A percentile compares a stretch with the other conserved stretches of the same genome.
Evolutionary conservation across 2,329 filamentous ascomycete genomes (phyloP).

Genomic region (Neopestalotiopsis sp.): DNA sequence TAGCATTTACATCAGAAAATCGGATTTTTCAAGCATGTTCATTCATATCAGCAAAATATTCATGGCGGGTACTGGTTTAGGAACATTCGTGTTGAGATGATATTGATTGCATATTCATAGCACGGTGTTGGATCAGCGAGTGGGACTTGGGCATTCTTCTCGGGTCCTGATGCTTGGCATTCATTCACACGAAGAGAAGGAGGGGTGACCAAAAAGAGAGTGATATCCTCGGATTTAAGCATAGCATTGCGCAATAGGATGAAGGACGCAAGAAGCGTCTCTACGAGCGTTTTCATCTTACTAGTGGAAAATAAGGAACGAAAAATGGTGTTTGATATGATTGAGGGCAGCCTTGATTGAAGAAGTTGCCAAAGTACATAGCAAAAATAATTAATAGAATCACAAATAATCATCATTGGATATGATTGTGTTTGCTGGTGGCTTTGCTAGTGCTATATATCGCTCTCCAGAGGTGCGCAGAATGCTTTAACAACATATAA

Average conservation of each 20-base stretch:
- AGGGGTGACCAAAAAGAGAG: neutral
- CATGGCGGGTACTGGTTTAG: slow-evolving; percentile 3
- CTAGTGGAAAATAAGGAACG: neutral
- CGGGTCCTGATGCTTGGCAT: neutral
- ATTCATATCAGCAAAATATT: slow-evolving; percentile 10
- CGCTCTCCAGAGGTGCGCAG: too few relatives aligned
- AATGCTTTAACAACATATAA: too few relatives aligned
- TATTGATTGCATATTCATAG: neutral
- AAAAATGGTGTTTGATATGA: neutral
- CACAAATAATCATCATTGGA: neutral
- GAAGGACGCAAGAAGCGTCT: too few relatives aligned
- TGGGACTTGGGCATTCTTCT: slow-evolving; percentile 1
- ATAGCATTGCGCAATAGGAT: too few relatives aligned
- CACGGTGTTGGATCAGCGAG: slow-evolving; percentile 10
- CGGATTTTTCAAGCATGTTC: neutral
- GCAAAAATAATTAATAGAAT: neutral
- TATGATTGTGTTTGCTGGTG: neutral
- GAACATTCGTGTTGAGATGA: neutral
- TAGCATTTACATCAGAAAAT: slow-evolving; percentile 9
- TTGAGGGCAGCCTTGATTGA: neutral
- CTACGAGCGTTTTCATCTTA: too few relatives aligned
- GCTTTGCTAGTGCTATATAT: too few relatives aligned
- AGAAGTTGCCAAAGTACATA: neutral
- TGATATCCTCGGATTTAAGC: neutral
- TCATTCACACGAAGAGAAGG: neutral